Base-by-base conservation (phyloP, 2,329 filamentous ascomycete genomes). In the Colletotrichum simmondsii region DNA sequence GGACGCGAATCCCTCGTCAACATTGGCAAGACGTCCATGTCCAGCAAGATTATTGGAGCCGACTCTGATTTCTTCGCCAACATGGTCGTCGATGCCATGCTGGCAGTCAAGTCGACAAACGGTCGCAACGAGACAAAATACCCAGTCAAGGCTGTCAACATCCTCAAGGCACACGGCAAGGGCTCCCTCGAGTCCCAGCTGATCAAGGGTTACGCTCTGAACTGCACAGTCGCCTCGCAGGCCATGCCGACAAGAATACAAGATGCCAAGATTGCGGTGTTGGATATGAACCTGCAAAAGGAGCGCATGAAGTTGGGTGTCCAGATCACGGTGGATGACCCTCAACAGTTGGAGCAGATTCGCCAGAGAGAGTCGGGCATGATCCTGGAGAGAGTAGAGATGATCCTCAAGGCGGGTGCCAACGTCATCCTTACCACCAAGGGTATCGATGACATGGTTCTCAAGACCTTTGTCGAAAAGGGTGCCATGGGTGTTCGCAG, bases 1-100 rank as follows among this genome's bases (percentile, higher is more conserved):
- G 95, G 95, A 73, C 92, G 94, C 74, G 97, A 98, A 75, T 97
- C 94, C 73, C 90, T 99, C 77, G 84, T 98, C 80, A 98, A 91
- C 85, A 98, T 99, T 81, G 97, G 97, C 75, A 98, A 96, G 88
- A 99, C 97, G 24, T 98, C 95, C 80, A 99, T 99, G 96, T 98
- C 95, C 65, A 97, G 94, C 88, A 99, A 99, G 87, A 97, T 99
- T 80, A 98, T 99, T 82, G 97, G 97, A 71, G 87, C 94, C 69
- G 97, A 99, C 84, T 95, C 94, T 14, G 95, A 98, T 76, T 99
- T 99, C 87, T 99, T 99, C 81, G 92, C 96, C 77, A 94, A 97
- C 85, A 97, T 99, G 93, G 95, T 95, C 14, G 97, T 99, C 63
- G 96, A 99, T 83, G 95, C 94, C 76, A 98, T 99, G 89, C 92